Evolutionary conservation across 768 basidiomycete genomes (phyloP), one percentile per base, ranked within the genome.

Genomic region (Lactarius indigo): DNA sequence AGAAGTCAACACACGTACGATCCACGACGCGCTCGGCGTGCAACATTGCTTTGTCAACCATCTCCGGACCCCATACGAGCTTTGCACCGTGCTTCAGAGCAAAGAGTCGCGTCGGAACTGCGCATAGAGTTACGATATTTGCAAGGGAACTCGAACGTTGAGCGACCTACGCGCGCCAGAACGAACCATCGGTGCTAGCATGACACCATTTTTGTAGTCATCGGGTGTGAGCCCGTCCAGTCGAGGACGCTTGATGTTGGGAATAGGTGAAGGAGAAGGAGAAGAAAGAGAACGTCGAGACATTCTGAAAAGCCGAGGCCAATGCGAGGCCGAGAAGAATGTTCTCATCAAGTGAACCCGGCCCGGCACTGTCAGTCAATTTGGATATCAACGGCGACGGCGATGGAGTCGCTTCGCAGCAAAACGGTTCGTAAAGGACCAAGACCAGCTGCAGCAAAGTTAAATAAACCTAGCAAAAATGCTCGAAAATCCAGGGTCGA

Each of bases 141-240:
- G 57, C 9, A 39, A 31, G 13, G 15, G 2, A 59, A 37, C n/a
- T 5, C 42, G 17, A 44, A 50, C 17, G 15, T 26, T 33, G n/a
- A 10, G 44, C 6, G 39, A 84, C 90, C 73, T 77, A 94, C 92
- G 77, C 70, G 90, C 89, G 67, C 95, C 93, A 65, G 93, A 96
- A 74, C 95, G 85, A 61, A 99, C 97, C 97, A 99, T 99, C 1
- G 97, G 97, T 3, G 97, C 96, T n/a, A 99, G 84, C 73, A 97
- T 90, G 35, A 98, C 80, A 12, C 94, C 96, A 78, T 92, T 83
- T 70, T 88, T 89, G 79, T 94, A 99, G 69, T 93, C 87, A 33
- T 88, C 86, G 1, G 81, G 74, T 0, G 87, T 87, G 20, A 92
- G 81, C 69, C 86, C 63, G 28, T 12, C 57, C 8, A 69, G 28